Conservation (phyloP, 116 monocot genomes). For the Cymodocea nodosa region DNA sequence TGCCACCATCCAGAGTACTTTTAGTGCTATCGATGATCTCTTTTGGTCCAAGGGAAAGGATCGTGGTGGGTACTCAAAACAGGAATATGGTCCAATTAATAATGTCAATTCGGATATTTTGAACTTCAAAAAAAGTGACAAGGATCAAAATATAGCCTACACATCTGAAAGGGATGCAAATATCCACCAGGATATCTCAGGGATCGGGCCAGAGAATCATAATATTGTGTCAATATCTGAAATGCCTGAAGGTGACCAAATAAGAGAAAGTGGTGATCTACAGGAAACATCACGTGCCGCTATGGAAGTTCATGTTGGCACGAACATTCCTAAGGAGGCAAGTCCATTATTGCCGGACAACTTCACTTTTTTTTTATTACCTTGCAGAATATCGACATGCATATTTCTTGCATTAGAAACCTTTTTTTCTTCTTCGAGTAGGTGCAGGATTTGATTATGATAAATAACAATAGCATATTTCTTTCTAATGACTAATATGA, state of each 20-base stretch:
- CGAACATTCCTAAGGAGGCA: conserved; percentile 48
- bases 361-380: background rate
- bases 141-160: conserved; percentile 11
- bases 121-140: conserved; percentile 25
- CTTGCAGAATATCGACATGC: background rate
- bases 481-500: too few species aligned
- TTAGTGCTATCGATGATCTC: conserved; percentile 19
- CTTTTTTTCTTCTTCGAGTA: too few species aligned
- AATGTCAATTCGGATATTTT: conserved; percentile 23
- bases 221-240: conserved; percentile 18
- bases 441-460: too few species aligned
- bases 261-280: conserved; percentile 5
- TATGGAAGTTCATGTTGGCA: conserved; percentile 26
- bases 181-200: conserved; percentile 13
- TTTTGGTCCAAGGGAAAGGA: background rate
- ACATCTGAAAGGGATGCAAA: conserved; percentile 11
- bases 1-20: conserved; percentile 14
- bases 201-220: conserved; percentile 24
- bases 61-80: conserved; percentile 17
- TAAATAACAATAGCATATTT: too few species aligned
- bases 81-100: conserved; percentile 13
- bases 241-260: conserved; percentile 16
- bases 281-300: conserved; percentile 20
- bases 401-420: too few species aligned
- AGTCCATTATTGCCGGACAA: background rate